Evolutionary conservation across 2,329 filamentous ascomycete species (phyloP).

Genomic region (Parastagonospora avenae): DNA sequence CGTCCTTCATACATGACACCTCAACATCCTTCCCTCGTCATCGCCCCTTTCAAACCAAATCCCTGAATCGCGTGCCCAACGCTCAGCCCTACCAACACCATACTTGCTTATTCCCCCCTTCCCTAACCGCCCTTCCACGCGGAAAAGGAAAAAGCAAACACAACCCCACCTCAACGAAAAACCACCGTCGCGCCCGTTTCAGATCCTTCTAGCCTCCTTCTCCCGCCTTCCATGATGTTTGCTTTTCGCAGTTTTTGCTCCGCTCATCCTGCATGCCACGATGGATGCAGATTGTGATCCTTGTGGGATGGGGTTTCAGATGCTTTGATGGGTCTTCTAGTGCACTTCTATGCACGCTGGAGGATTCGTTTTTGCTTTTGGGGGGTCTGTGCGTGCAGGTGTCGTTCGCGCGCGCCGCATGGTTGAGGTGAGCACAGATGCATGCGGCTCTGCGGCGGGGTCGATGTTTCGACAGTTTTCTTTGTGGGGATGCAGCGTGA

Average conservation of each 20-base stretch:
- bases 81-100: too few species aligned
- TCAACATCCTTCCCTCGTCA: too few species aligned
- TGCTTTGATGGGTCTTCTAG: background rate
- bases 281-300: background rate
- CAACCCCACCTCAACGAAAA: background rate
- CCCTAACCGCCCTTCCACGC: too few species aligned
- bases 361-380: background rate
- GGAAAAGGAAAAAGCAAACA: background rate
- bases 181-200: background rate
- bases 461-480: background rate
- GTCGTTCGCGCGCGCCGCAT: background rate
- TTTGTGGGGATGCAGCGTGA: background rate
- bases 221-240: background rate
- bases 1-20: too few species aligned
- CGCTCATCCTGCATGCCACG: background rate
- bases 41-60: too few species aligned
- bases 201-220: conserved; percentile 1
- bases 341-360: background rate
- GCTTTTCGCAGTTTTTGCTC: background rate
- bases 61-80: too few species aligned
- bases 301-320: background rate
- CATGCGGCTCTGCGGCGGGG: background rate
- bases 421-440: background rate
- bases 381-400: background rate
- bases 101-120: too few species aligned